Conservation (phyloP, 192 early-diverging fungal species). For the Dispira parvispora region DNA sequence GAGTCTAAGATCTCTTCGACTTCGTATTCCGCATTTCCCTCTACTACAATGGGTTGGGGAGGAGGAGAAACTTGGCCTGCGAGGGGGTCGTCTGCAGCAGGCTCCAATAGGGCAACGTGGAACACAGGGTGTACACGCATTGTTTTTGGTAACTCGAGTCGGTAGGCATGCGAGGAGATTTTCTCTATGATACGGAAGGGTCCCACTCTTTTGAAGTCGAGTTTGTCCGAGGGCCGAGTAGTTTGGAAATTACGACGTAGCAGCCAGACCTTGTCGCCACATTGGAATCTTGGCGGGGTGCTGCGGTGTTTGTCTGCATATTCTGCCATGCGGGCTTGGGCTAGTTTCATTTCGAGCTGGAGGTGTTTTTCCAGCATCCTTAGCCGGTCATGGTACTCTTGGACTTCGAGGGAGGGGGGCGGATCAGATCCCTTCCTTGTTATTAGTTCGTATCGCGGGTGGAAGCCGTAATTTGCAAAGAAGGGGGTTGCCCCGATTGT, state of each 20-base stretch:
- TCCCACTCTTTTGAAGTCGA: slow-evolving; percentile 14
- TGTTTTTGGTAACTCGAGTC: slow-evolving; percentile 13
- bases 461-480: neutral
- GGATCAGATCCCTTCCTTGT: neutral
- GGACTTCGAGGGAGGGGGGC: neutral
- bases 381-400: neutral
- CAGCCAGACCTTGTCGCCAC: slow-evolving; percentile 16
- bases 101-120: no score
- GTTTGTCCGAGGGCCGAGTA: slow-evolving; percentile 2
- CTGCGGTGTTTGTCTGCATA: neutral
- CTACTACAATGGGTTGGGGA: no score
- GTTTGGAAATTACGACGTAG: slow-evolving; percentile 9
- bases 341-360: neutral
- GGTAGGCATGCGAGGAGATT: slow-evolving; percentile 10
- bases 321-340: no score
- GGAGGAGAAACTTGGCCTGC: no score
- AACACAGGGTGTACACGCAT: no score
- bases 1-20: no score
- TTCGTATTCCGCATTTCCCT: no score
- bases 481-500: slow-evolving; percentile 10
- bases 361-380: neutral
- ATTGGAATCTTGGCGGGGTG: neutral
- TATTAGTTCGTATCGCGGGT: no score
- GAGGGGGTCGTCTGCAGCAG: no score
- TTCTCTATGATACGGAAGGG: slow-evolving; percentile 13